Conservation (phyloP, 2,329 filamentous ascomycete species). For the Leptographium lundbergii region DNA sequence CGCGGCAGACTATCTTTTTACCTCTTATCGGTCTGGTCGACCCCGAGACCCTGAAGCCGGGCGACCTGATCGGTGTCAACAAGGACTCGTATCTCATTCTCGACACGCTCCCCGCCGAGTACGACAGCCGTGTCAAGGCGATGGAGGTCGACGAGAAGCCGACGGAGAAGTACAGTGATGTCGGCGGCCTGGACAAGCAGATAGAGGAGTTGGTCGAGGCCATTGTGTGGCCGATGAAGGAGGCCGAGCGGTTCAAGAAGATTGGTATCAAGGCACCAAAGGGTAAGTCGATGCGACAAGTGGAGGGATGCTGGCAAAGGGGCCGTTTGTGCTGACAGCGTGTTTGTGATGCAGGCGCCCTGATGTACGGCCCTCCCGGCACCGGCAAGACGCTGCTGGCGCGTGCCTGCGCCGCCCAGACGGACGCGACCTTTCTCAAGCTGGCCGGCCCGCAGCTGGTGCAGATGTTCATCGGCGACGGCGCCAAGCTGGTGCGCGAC, state of each 20-base stretch:
- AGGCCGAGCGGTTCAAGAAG: slow-evolving; percentile 98
- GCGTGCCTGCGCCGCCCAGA: slow-evolving; percentile 92
- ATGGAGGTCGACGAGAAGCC: slow-evolving; percentile 99
- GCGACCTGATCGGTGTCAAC: slow-evolving; percentile 94
- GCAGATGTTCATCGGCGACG: slow-evolving; percentile 99
- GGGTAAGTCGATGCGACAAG: slow-evolving; percentile 37
- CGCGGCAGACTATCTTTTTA: slow-evolving; percentile 94
- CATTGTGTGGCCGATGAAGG: slow-evolving; percentile 99
- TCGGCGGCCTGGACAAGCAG: slow-evolving; percentile 95
- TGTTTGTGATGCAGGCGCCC: slow-evolving; percentile 49
- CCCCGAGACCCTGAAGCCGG: slow-evolving; percentile 86
- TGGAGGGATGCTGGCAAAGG: neutral
- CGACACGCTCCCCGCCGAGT: slow-evolving; percentile 92
- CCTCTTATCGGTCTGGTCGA: slow-evolving; percentile 95
- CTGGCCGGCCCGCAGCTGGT: slow-evolving; percentile 94
- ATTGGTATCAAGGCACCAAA: slow-evolving; percentile 99
- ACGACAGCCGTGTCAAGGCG: slow-evolving; percentile 96
- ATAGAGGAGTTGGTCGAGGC: slow-evolving; percentile 98
- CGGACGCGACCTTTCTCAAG: slow-evolving; percentile 96
- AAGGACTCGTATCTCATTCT: slow-evolving; percentile 98
- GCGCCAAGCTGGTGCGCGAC: slow-evolving; percentile 93
- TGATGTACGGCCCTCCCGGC: slow-evolving; percentile 94
- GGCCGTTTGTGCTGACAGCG: slow-evolving; percentile 3
- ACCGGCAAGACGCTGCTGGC: slow-evolving; percentile 88
- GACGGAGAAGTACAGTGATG: slow-evolving; percentile 96